phyloP scores from a whole-genome alignment of 1,284 basidiomycete genomes.

The Trametes versicolor region DNA sequence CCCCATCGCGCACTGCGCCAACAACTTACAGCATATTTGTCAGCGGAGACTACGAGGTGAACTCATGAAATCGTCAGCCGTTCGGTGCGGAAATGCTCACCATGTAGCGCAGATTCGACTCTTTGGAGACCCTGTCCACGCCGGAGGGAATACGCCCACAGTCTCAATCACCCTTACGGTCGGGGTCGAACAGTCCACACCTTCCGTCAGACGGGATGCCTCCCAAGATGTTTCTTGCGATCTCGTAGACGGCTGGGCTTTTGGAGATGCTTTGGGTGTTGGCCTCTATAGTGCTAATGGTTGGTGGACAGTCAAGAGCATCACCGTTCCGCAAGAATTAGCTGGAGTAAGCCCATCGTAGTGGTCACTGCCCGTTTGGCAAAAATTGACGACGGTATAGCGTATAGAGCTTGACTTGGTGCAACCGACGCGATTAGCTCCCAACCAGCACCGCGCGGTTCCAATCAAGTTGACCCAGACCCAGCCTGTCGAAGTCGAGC shows the following conservation, averaged over 20 bases:
- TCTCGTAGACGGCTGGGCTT: conserved; percentile 74
- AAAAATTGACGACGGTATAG: conserved; percentile 4
- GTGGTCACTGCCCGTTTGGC: not conserved
- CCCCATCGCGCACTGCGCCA: conserved; percentile 52
- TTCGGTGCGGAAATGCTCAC: not conserved
- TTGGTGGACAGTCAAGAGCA: conserved; percentile 59
- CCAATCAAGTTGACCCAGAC: conserved; percentile 59
- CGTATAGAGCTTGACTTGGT: conserved; percentile 47
- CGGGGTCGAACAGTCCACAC: conserved; percentile 46
- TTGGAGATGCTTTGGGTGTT: conserved; percentile 73
- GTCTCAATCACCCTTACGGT: conserved; percentile 60
- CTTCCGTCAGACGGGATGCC: conserved; percentile 49
- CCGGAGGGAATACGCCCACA: conserved; percentile 55
- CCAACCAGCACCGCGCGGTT: conserved; percentile 67
- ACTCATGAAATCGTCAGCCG: not conserved
- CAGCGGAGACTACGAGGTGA: conserved; percentile 79
- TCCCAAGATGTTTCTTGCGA: conserved; percentile 67
- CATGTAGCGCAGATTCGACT: conserved; percentile 67
- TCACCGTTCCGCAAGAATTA: conserved; percentile 31
- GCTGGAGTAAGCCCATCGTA: conserved; percentile 16
- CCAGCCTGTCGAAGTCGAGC: conserved; percentile 27
- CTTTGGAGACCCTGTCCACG: conserved; percentile 73
- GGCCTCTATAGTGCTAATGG: conserved; percentile 61
- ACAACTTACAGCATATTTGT: conserved; percentile 64
- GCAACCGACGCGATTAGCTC: conserved; percentile 56